Percentiles rank a stretch among this genome's conserved stretches.
Evolutionary conservation across 2,329 filamentous ascomycete genomes (phyloP).

Genomic region (Epicoccum nigrum): DNA sequence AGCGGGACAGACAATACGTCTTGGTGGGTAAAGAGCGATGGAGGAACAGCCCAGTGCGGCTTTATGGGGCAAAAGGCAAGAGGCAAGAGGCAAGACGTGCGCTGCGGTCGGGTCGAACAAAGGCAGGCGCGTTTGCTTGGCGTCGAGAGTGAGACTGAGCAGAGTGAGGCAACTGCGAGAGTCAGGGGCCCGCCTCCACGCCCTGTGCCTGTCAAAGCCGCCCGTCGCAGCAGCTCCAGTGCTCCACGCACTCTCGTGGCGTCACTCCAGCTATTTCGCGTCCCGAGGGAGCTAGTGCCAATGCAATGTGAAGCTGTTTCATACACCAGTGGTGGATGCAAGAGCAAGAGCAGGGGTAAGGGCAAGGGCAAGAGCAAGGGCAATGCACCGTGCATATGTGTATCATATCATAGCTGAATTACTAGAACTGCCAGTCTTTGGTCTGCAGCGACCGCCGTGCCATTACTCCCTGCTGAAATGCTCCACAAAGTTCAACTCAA

Average conservation of each 20-base stretch:
- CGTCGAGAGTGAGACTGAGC: conserved; percentile 1
- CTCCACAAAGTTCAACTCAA: conserved; percentile 19
- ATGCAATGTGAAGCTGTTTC: neutral
- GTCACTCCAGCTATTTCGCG: neutral
- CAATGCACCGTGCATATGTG: neutral
- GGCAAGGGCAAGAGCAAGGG: neutral
- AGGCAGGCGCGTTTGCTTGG: conserved; percentile 15
- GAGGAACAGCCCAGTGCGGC: conserved; percentile 3
- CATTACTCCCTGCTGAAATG: conserved; percentile 29
- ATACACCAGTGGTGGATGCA: neutral
- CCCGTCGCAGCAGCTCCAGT: conserved; percentile 7
- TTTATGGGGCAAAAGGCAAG: too few relatives aligned
- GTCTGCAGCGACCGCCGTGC: conserved; percentile 3
- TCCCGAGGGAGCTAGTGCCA: neutral
- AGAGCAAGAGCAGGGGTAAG: neutral
- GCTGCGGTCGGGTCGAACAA: conserved; percentile 14
- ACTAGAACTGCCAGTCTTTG: conserved; percentile 11
- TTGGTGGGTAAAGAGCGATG: neutral
- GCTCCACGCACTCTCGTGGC: conserved; percentile 5
- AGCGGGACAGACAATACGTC: neutral
- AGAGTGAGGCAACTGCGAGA: conserved; percentile 12
- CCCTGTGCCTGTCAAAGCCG: conserved; percentile 6
- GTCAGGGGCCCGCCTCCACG: conserved; percentile 6
- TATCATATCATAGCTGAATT: conserved; percentile 10
- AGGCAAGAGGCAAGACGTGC: conserved; percentile 4